Conservation (phyloP, 2,329 filamentous ascomycete genomes). For the Pyricularia sp. region DNA sequence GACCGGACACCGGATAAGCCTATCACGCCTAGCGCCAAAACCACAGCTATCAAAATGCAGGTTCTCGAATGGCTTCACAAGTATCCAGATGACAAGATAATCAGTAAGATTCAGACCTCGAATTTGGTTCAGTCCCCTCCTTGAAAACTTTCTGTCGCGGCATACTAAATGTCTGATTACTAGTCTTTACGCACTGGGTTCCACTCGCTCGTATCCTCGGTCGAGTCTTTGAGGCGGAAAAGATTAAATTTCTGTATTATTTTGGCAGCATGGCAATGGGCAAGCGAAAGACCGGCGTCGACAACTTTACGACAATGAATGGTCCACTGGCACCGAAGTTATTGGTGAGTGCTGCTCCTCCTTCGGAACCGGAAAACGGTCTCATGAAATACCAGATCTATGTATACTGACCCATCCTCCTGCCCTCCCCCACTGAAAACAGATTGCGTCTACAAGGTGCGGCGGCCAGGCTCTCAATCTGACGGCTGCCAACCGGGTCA, state of each 20-base stretch:
- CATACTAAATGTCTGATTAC: neutral
- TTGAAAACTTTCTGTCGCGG: neutral
- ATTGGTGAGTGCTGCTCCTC: slow-evolving; percentile 17
- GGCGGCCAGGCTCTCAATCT: slow-evolving; percentile 28
- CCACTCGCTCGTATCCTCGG: slow-evolving; percentile 21
- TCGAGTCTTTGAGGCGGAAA: slow-evolving; percentile 17
- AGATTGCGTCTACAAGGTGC: slow-evolving; percentile 22
- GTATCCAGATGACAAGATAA: slow-evolving; percentile 23
- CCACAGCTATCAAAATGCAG: slow-evolving; percentile 17
- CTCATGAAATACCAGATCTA: slow-evolving; percentile 6
- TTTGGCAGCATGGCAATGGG: slow-evolving; percentile 13
- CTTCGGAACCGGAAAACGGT: neutral
- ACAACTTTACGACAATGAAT: slow-evolving; percentile 11
- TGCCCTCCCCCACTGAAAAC: neutral
- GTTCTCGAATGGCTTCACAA: slow-evolving; percentile 18
- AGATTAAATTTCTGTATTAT: slow-evolving; percentile 24
- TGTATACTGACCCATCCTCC: neutral
- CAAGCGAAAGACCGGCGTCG: slow-evolving; percentile 11
- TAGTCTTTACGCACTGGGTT: slow-evolving; percentile 25
- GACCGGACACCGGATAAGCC: slow-evolving; percentile 6
- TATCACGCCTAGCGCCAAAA: slow-evolving; percentile 17
- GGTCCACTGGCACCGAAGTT: slow-evolving; percentile 9
- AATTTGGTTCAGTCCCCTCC: neutral
- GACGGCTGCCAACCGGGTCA: slow-evolving; percentile 34
- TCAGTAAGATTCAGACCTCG: slow-evolving; percentile 15